phyloP scores from a whole-genome alignment of 306 rosid species.

The Geum urbanum region DNA sequence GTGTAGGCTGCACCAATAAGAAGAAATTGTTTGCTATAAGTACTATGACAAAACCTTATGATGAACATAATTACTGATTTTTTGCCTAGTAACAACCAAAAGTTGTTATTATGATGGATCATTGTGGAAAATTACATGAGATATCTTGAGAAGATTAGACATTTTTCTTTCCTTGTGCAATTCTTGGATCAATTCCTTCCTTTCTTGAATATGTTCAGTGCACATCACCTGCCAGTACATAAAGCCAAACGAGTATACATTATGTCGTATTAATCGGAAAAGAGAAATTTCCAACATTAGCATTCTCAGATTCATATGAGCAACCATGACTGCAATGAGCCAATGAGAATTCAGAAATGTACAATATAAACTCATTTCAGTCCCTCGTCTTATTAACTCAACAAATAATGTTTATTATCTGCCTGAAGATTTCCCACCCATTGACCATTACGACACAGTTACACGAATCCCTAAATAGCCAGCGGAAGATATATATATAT shows the following conservation, averaged over 20 bases:
- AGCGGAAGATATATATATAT: neutral
- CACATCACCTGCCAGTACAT: slow-evolving; percentile 61
- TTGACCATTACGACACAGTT: neutral
- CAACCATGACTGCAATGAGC: neutral
- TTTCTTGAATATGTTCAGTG: slow-evolving; percentile 54
- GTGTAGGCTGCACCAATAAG: slow-evolving; percentile 56
- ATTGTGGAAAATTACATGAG: slow-evolving; percentile 44
- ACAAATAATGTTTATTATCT: too few relatives aligned
- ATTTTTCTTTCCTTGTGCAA: slow-evolving; percentile 57
- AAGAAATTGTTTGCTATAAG: slow-evolving; percentile 15
- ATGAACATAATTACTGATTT: neutral
- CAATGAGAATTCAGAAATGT: too few relatives aligned
- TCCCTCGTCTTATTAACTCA: neutral
- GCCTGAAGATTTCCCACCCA: neutral
- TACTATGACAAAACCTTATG: slow-evolving; percentile 2
- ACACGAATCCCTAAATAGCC: neutral
- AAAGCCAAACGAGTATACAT: slow-evolving; percentile 7
- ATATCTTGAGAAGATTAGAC: slow-evolving; percentile 75
- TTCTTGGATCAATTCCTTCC: slow-evolving; percentile 55
- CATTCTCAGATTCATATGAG: neutral
- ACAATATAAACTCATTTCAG: too few relatives aligned
- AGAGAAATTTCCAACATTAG: neutral
- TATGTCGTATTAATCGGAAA: neutral
- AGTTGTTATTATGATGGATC: too few relatives aligned
- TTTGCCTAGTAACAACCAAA: neutral